Evolutionary conservation across 345 rosid species (phyloP).

Genomic region (Lepidium didymum): DNA sequence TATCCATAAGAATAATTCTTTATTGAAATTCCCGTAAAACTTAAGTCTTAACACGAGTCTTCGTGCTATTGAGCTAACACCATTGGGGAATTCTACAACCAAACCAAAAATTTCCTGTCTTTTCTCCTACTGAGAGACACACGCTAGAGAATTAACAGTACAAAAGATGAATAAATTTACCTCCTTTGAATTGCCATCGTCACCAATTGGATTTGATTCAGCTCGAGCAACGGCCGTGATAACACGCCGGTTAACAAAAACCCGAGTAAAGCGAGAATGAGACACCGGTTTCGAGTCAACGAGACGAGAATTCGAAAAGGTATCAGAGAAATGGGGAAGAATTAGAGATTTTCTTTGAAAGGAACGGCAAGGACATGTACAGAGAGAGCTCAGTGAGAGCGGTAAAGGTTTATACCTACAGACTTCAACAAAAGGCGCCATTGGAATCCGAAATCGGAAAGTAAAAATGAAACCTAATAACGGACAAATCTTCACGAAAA

Average conservation of each 20-base stretch:
- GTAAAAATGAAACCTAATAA: neutral
- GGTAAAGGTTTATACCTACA: slow-evolving; percentile 38
- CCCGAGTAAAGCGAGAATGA: slow-evolving; percentile 12
- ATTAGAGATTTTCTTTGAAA: slow-evolving; percentile 27
- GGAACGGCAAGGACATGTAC: slow-evolving; percentile 42
- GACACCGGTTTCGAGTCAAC: neutral
- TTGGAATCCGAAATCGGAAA: slow-evolving; percentile 5
- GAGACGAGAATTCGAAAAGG: neutral
- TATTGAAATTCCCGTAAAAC: neutral
- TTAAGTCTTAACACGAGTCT: neutral
- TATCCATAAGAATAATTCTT: neutral
- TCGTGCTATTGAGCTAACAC: neutral
- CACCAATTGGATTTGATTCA: slow-evolving; percentile 33
- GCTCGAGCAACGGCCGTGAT: too few relatives aligned
- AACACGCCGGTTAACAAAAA: slow-evolving; percentile 34
- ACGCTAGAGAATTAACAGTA: neutral
- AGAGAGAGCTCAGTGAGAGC: slow-evolving; percentile 31
- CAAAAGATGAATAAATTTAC: slow-evolving; percentile 26
- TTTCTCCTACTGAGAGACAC: neutral
- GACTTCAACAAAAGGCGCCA: slow-evolving; percentile 41
- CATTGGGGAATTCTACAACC: neutral
- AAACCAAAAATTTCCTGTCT: neutral
- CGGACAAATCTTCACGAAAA: neutral
- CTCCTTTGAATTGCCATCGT: slow-evolving; percentile 37
- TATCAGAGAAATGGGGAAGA: slow-evolving; percentile 6